Conservation (phyloP, 805 yeast genomes). For the Candida koratica region DNA sequence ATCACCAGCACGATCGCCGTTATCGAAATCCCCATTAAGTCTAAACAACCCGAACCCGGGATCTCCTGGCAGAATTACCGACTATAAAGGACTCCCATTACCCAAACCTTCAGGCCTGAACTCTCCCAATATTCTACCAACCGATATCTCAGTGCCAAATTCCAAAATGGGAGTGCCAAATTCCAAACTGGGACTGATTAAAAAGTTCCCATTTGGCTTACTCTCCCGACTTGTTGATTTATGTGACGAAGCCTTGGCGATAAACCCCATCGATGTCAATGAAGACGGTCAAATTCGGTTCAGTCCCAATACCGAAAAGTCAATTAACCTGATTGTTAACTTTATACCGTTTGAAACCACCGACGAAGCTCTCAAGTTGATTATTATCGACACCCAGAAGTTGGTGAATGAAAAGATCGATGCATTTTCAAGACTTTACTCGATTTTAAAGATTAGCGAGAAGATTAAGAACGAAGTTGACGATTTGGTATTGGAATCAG, state of each 20-base stretch:
- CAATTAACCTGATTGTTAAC: constrained; percentile 45
- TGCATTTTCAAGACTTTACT: constrained; percentile 64
- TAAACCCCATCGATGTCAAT: constrained; percentile 49
- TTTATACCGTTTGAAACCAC: constrained; percentile 49
- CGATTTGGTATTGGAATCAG: constrained; percentile 56
- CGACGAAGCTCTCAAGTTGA: constrained; percentile 58
- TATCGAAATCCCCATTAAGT: constrained; percentile 7
- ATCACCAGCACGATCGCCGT: constrained; percentile 4
- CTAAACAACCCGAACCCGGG: constrained; percentile 10
- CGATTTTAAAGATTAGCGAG: constrained; percentile 69
- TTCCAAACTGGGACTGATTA: constrained; percentile 8
- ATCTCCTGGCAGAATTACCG: constrained; percentile 25
- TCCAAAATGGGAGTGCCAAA: constrained; percentile 7
- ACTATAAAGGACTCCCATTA: constrained; percentile 58
- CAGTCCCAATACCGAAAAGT: constrained; percentile 60
- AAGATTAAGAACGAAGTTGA: constrained; percentile 79
- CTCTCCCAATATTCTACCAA: constrained; percentile 3
- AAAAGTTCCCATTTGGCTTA: constrained; percentile 61
- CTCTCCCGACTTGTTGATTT: constrained; percentile 55
- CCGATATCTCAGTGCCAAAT: constrained; percentile 13
- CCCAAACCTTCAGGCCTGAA: constrained; percentile 21
- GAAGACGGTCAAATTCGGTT: constrained; percentile 31
- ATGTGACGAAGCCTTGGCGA: constrained; percentile 68
- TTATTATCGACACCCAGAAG: constrained; percentile 64
- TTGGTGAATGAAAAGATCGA: constrained; percentile 64